Conservation (phyloP, 177 flowering plant genomes). For the Vitis hybrid region DNA sequence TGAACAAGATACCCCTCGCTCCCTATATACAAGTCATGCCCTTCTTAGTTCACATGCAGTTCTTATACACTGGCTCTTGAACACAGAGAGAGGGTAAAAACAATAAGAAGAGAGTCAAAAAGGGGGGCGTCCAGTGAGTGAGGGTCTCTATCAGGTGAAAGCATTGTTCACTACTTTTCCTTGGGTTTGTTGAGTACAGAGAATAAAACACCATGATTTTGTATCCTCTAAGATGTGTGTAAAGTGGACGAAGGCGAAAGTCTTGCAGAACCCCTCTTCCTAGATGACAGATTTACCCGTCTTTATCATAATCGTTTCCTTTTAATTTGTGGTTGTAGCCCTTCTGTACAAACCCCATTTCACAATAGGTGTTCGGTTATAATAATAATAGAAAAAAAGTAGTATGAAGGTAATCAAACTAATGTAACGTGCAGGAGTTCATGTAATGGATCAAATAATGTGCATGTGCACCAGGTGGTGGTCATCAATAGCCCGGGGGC, state of each 20-base stretch:
- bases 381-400: too few relatives aligned
- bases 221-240: slow-evolving; percentile 3
- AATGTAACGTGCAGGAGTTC: too few relatives aligned
- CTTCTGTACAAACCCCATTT: too few relatives aligned
- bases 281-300: background rate
- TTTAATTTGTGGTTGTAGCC: too few relatives aligned
- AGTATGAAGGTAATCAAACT: too few relatives aligned
- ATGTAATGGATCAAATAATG: too few relatives aligned
- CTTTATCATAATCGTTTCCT: too few relatives aligned
- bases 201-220: slow-evolving; percentile 37
- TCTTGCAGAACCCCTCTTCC: slow-evolving; percentile 12
- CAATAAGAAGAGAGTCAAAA: slow-evolving; percentile 10
- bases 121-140: background rate
- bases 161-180: slow-evolving; percentile 10
- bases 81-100: background rate
- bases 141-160: slow-evolving; percentile 11
- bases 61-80: slow-evolving; percentile 2
- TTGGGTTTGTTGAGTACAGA: slow-evolving; percentile 32
- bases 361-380: too few relatives aligned
- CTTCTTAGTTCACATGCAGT: background rate
- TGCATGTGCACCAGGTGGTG: too few relatives aligned
- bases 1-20: slow-evolving; percentile 5
- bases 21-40: too few relatives aligned
- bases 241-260: slow-evolving; percentile 9
- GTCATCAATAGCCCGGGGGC: too few relatives aligned